These are phyloP conservation scores for Pseudocercospora pini-densiflorae DNA, from an alignment of 2,329 filamentous ascomycete species.

Conservation along the genomic window DNA sequence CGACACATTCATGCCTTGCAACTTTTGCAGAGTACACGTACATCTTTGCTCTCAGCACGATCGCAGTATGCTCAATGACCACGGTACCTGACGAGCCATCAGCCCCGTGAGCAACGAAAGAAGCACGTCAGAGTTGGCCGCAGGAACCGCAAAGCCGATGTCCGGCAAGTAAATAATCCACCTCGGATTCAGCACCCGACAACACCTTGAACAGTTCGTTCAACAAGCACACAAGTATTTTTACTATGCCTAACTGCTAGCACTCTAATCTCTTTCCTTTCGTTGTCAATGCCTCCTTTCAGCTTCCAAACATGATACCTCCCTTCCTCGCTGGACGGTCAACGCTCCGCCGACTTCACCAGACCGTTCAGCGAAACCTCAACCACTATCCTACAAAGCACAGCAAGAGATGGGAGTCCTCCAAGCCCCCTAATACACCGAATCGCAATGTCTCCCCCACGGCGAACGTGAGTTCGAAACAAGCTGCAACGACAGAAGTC, in stretches of 20 bases:
- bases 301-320: slow-evolving; percentile 32
- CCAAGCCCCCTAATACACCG: slow-evolving; percentile 21
- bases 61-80: not conserved
- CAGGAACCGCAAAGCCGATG: not conserved
- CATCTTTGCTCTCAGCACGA: too few species aligned
- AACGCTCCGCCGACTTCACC: slow-evolving; percentile 38
- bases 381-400: slow-evolving; percentile 32
- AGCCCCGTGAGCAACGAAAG: not conserved
- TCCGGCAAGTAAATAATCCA: not conserved
- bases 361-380: slow-evolving; percentile 40
- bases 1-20: not conserved
- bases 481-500: slow-evolving; percentile 26
- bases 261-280: not conserved
- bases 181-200: not conserved
- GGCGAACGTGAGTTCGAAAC: slow-evolving; percentile 19
- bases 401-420: slow-evolving; percentile 27
- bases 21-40: not conserved
- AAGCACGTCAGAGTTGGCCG: slow-evolving; percentile 1
- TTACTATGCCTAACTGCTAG: slow-evolving; percentile 8
- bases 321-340: slow-evolving; percentile 35
- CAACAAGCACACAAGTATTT: slow-evolving; percentile 1
- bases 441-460: slow-evolving; percentile 12
- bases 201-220: not conserved
- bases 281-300: slow-evolving; percentile 17
- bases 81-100: not conserved